Evolutionary conservation across 164 flowering plant genomes (phyloP).

Genomic region (Malania oleifera): DNA sequence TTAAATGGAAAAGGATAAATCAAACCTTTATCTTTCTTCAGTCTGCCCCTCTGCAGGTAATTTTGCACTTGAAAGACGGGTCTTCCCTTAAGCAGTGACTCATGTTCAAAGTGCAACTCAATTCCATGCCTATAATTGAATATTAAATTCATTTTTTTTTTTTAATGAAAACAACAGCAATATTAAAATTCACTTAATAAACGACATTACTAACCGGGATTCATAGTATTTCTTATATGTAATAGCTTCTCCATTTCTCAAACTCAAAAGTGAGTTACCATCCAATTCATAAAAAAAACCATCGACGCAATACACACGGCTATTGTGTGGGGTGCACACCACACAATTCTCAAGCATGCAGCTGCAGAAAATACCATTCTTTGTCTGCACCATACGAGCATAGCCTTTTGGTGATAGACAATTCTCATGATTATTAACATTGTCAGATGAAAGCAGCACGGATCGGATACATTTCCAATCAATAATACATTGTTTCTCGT

Average conservation of each 20-base stretch:
- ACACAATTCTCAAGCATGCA: constrained; percentile 55
- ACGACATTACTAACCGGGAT: constrained; percentile 32
- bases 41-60: constrained; percentile 29
- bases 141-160: not conserved
- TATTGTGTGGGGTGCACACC: constrained; percentile 77
- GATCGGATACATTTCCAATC: constrained; percentile 58
- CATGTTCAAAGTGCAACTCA: constrained; percentile 26
- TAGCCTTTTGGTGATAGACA: constrained; percentile 14
- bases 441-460: constrained; percentile 18
- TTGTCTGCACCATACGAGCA: constrained; percentile 32
- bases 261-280: constrained; percentile 44
- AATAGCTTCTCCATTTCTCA: constrained; percentile 15
- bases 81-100: constrained; percentile 48
- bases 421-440: constrained; percentile 8
- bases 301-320: constrained; percentile 38
- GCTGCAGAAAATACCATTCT: constrained; percentile 37
- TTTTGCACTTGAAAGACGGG: constrained; percentile 41
- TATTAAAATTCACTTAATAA: not conserved
- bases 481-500: constrained; percentile 7
- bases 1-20: not conserved
- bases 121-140: constrained; percentile 41
- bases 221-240: constrained; percentile 52
- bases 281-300: constrained; percentile 40
- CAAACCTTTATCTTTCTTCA: constrained; percentile 38
- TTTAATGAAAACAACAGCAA: not conserved